Evolutionary conservation across 2,329 filamentous ascomycete genomes (phyloP).

Genomic region (Fusarium pseudograminearum): DNA sequence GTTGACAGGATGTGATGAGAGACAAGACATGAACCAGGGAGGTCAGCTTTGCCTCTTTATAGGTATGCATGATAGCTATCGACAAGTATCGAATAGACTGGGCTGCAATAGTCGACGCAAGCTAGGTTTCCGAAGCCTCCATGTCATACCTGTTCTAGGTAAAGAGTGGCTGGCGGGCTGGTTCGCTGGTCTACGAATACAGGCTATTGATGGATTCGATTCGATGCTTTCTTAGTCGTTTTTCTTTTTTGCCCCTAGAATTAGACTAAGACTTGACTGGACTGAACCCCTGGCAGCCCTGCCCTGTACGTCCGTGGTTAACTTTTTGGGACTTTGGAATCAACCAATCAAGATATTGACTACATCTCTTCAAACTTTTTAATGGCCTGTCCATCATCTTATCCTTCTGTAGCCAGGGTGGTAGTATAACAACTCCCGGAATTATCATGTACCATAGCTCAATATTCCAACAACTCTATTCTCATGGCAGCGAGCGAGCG

Average conservation of each 20-base stretch:
- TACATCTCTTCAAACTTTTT: conserved; percentile 8
- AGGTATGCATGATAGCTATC: not conserved
- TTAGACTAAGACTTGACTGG: not conserved
- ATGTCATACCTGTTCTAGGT: conserved; percentile 2
- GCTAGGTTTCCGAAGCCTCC: conserved; percentile 2
- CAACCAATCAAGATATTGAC: conserved; percentile 6
- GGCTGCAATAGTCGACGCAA: conserved; percentile 12
- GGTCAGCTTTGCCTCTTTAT: conserved; percentile 22
- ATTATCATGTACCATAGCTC: conserved; percentile 15
- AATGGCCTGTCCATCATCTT: conserved; percentile 30
- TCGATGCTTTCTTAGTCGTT: conserved; percentile 5
- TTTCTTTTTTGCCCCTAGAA: conserved; percentile 17
- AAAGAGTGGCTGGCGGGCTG: conserved; percentile 1
- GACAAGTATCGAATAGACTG: not conserved
- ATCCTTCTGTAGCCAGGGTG: conserved; percentile 4
- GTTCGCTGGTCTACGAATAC: not conserved
- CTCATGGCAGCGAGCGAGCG: not conserved
- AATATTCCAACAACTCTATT: conserved; percentile 13
- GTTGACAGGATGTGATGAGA: not conserved
- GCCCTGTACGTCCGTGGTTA: conserved; percentile 1
- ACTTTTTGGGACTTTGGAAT: conserved; percentile 8
- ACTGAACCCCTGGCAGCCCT: conserved; percentile 1
- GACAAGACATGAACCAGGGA: not conserved
- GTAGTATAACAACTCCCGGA: conserved; percentile 11
- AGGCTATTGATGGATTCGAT: not conserved